Evolutionary conservation across 2,329 filamentous ascomycete genomes (phyloP).

Genomic region (Aspergillus ibericus): DNA sequence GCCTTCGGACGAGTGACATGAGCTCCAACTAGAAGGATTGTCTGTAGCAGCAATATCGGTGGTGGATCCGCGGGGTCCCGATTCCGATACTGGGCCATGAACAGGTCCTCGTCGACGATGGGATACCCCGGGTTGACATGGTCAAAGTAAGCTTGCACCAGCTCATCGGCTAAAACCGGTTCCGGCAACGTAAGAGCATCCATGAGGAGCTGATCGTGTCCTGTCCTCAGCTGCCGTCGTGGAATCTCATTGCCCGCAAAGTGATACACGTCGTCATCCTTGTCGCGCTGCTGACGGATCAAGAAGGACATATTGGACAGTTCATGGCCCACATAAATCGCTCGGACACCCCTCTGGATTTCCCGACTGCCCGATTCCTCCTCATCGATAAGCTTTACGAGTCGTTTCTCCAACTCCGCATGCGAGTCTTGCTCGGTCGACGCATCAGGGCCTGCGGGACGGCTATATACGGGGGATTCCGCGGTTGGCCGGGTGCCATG

Average conservation of each 20-base stretch:
- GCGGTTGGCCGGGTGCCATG: conserved; percentile 22
- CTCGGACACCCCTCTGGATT: conserved; percentile 50
- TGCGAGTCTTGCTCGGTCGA: conserved; percentile 42
- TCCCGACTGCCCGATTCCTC: conserved; percentile 48
- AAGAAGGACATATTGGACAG: conserved; percentile 59
- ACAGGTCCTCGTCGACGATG: conserved; percentile 53
- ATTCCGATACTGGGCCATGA: conserved; percentile 52
- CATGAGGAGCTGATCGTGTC: conserved; percentile 47
- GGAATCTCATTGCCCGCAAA: conserved; percentile 47
- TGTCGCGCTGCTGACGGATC: conserved; percentile 51
- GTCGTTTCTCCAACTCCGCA: conserved; percentile 46
- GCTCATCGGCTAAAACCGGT: conserved; percentile 50
- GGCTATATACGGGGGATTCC: conserved; percentile 25
- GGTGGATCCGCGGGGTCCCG: conserved; percentile 48
- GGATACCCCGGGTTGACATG: conserved; percentile 55
- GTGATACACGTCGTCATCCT: conserved; percentile 45
- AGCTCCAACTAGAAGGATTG: conserved; percentile 53
- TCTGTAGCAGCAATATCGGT: conserved; percentile 52
- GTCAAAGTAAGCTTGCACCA: conserved; percentile 53
- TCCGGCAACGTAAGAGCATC: conserved; percentile 54
- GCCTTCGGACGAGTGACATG: conserved; percentile 48
- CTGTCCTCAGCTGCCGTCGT: conserved; percentile 43
- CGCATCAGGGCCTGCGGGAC: conserved; percentile 27
- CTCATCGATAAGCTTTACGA: conserved; percentile 54
- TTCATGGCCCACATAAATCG: conserved; percentile 57